Evolutionary conservation across 139 green algal species (phyloP), one percentile per base, ranked within the genome.

Genomic region (Coelastrella sp.): DNA sequence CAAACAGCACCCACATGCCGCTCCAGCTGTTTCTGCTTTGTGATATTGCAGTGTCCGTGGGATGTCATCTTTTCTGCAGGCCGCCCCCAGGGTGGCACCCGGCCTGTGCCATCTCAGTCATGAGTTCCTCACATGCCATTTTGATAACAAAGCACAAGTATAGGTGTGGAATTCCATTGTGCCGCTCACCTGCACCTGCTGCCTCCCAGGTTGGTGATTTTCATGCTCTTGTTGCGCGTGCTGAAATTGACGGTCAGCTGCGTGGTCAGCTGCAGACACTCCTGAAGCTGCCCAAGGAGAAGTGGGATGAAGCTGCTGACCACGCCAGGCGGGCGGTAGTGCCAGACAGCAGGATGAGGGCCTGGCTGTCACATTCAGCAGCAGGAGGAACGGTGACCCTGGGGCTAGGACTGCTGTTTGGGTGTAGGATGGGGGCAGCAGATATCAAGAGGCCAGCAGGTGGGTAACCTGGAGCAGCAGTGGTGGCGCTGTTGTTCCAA

Each of bases 301-400:
- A 99, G 93, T 99, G 97, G 97, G 96, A 98, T 58, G 96, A 98
- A 91, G 96, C 96, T 20, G 90, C 95, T 6, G 96, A 98, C 82
- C 96, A 98, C 87, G 97, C 97, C 8, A 95, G 97, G 93, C 88
- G 94, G 3, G 96, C 96, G 9, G 96, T 99, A 58, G 94, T 98
- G 25, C 93, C 95, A 10, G 96, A 98, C 94, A 97, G 96, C 90
- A 89, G 95, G 82, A 96, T 97, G 93, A 92, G 96, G 70, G 96
- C 96, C 63, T 98, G 96, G 95, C 73, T 73, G 17, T 25, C 68
- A 10, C 68, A 76, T 8, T 6, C 68, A 76, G 84, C 65, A 56
- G 84, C 65, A 25, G 22, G 57, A 11, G 59, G 8, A 63, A 65
- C 49, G 19, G 19, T 83, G 58, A 27, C 58, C 58, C 8, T 65